Percentiles rank a stretch among this genome's conserved stretches.
phyloP scores from a whole-genome alignment of 169 alveolate species.

The Cryptosporidium ryanae region DNA sequence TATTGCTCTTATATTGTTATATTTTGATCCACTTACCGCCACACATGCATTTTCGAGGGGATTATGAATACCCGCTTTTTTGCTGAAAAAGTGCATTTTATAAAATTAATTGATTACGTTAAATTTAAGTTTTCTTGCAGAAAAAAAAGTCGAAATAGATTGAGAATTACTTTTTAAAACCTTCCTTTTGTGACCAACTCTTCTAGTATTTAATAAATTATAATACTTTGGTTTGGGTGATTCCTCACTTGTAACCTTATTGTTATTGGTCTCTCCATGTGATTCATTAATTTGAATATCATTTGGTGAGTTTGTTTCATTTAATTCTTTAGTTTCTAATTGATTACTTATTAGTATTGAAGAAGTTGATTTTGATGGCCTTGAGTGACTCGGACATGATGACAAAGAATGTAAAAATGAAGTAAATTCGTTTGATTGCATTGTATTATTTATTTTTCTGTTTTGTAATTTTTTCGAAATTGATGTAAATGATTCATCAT shows the following conservation, averaged over 20 bases:
- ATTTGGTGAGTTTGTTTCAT: too few species aligned
- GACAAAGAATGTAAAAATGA: too few species aligned
- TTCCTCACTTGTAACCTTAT: not conserved
- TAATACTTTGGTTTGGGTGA: constrained; percentile 33
- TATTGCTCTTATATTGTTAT: constrained; percentile 34
- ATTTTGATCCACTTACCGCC: constrained; percentile 53
- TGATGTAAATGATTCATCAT: constrained; percentile 22
- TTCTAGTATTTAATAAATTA: constrained; percentile 1
- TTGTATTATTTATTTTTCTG: not conserved
- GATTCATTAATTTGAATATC: not conserved
- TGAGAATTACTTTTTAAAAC: constrained; percentile 24
- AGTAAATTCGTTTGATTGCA: too few species aligned
- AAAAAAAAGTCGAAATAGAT: constrained; percentile 52
- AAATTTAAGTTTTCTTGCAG: constrained; percentile 23
- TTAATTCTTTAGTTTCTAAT: too few species aligned
- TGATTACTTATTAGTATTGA: too few species aligned
- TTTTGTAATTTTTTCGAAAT: constrained; percentile 35
- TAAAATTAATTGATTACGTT: constrained; percentile 1
- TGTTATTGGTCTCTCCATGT: not conserved
- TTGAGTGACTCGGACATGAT: too few species aligned
- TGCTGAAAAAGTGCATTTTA: too few species aligned
- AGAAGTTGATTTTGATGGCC: too few species aligned
- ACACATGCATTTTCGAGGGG: constrained; percentile 18
- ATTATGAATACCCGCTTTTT: not conserved
- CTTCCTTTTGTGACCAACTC: constrained; percentile 1